Base-by-base conservation (phyloP, 1,284 basidiomycete species). In the Xerocomus minutiporus region DNA sequence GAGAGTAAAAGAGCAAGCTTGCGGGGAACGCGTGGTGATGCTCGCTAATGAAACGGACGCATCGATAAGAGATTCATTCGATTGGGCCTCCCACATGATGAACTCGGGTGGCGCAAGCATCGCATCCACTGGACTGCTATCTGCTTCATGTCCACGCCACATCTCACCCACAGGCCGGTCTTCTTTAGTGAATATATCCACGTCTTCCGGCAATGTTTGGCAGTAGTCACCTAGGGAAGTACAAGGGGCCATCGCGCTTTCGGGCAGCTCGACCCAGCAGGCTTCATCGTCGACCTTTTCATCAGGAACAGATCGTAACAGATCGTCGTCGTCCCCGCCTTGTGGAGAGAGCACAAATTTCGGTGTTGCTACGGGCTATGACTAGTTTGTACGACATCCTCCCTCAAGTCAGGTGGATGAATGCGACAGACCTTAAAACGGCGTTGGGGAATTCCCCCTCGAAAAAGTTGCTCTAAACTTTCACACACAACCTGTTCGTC, bases 391-490 rank as follows among this genome's bases (percentile, higher is more conserved):
- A 50, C 44, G 32, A 55, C 34, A 43, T 17, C 26, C 28, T 41
- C 11, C 38, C 34, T 39, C 13, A 29, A 13, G 28, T 49, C 48
- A 46, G n/a, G 17, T 40, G 23, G 54, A 26, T 41, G 38, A 48
- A 61, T 50, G 29, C 28, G 31, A 64, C 63, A 53, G 56, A 82
- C 84, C 75, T 81, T 83, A 66, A 83, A 82, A 36, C 66, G 73
- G 7, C 71, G 68, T 6, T 73, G 73, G 41, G 71, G 74, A 55
- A 79, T 63, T 4, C 73, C 70, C 36, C 59, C 54, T 52, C 74
- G 74, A 59, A 78, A 81, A 11, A 83, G 60, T 39, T 65, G 66
- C 56, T 80, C 77, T 70, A 86, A 69, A 23, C 75, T 68, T 40
- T 73, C 65, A 56, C 67, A 71, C 41, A 86, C 62, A 17, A 68